Percentiles rank a stretch among this genome's conserved stretches.
phyloP scores from a whole-genome alignment of 305 asterid genomes.

The Salvia sclarea region DNA sequence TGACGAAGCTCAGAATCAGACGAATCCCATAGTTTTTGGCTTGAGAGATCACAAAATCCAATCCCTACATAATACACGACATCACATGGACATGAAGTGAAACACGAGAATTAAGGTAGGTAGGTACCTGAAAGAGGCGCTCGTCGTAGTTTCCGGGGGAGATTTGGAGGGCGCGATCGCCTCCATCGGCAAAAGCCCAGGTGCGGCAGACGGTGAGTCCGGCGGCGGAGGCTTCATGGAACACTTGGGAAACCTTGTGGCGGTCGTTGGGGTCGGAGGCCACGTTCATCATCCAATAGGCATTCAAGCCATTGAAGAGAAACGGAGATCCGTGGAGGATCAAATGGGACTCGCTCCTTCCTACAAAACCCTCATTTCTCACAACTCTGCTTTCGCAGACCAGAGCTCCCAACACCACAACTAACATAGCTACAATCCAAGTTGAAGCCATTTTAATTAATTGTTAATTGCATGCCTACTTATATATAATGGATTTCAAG shows the following conservation, averaged over 20 bases:
- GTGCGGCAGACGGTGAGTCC: constrained; percentile 69
- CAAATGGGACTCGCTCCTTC: constrained; percentile 50
- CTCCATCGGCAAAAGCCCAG: constrained; percentile 77
- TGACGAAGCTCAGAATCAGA: constrained; percentile 61
- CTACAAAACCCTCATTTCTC: constrained; percentile 38
- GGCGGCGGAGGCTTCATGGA: constrained; percentile 52
- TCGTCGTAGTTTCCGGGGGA: constrained; percentile 66
- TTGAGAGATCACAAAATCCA: constrained; percentile 74
- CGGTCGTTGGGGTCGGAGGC: constrained; percentile 52
- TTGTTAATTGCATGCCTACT: no score
- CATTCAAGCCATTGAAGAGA: constrained; percentile 73
- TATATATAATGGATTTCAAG: no score
- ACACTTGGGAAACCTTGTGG: constrained; percentile 53
- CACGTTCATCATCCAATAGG: constrained; percentile 76
- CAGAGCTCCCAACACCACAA: background rate
- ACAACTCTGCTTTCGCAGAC: constrained; percentile 27
- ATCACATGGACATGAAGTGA: no score
- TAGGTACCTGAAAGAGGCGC: constrained; percentile 60
- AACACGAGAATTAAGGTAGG: no score
- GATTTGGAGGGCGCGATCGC: constrained; percentile 50
- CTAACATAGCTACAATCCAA: constrained; percentile 13
- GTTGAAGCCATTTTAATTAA: constrained; percentile 23
- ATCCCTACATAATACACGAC: constrained; percentile 56
- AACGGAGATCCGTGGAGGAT: constrained; percentile 54
- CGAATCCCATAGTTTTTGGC: constrained; percentile 58